Base-by-base conservation (phyloP, 2,329 filamentous ascomycete species). In the Didymosphaeria variabile region DNA sequence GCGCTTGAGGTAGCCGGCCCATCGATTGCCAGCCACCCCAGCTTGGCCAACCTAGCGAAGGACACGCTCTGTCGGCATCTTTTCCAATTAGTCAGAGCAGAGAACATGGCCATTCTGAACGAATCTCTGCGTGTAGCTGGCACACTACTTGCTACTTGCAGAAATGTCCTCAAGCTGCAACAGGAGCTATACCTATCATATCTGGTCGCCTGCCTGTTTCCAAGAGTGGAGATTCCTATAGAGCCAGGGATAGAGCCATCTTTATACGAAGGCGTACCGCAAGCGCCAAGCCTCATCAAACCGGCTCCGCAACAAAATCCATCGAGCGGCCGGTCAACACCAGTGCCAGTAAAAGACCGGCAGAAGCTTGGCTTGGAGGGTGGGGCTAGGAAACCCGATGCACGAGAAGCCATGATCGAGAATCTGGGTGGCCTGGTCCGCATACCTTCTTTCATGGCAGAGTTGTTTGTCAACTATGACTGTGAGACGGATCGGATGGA, bases 381-480 rank as follows among this genome's bases (percentile, higher is more conserved):
- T 1, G 94, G 94, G 9, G 88, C 92, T 38, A 87, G 95, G 64
- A 97, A 96, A 76, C 95, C 95, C 3, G 96, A 99, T 79, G 94
- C 95, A 32, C 87, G 95, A 68, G 95, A 99, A 82, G 94, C 95
- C 34, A 99, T 99, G 95, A 93, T 99, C 5, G 95, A 99, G 80
- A 97, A 92, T 69, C 90, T 99, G 47, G 94, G 94, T 38, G 93
- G 94, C 57, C 83, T 99, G 61, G 92, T 93, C 40, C 87, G 96
- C 45, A 97, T 99, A 83, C 93, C 95, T 0, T 94, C 90, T 45
- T 99, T 96, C 74, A 93, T 98, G 88, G 89, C 91, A 12, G 96
- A 99, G 77, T 85, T 99, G 8, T 99, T 97, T 75, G 89, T 98
- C 79, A 99, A 99, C 78, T 99, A 98, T 75, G 95, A 99, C 78